These are phyloP conservation scores for Dactylis glomerata DNA, from an alignment of 176 grass and related monocot species.

Conservation along the genomic window DNA sequence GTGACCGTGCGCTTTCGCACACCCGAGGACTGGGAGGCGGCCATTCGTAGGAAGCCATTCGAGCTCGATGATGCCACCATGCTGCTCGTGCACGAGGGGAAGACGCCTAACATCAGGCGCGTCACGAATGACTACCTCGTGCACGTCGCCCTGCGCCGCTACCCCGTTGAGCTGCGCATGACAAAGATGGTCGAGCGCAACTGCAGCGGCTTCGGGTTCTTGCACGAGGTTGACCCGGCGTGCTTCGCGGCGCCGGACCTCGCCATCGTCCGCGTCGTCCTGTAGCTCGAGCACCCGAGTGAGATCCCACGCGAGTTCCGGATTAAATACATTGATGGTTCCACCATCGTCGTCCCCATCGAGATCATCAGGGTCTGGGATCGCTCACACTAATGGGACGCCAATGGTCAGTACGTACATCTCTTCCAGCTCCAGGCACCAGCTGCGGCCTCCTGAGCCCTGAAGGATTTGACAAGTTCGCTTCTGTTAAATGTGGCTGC, in stretches of 20 bases:
- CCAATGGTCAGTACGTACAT: too few species aligned
- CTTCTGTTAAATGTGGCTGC: too few species aligned
- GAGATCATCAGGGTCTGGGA: neutral
- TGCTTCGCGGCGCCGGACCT: too few species aligned
- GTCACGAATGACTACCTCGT: neutral
- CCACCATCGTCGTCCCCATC: neutral
- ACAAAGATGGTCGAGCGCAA: neutral
- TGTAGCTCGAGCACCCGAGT: neutral
- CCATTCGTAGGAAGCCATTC: too few species aligned
- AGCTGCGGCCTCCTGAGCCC: too few species aligned
- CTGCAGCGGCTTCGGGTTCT: neutral
- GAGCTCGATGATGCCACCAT: neutral
- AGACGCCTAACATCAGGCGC: neutral
- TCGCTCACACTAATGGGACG: too few species aligned
- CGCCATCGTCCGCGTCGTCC: too few species aligned
- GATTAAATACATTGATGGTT: neutral
- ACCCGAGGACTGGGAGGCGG: neutral
- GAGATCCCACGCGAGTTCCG: neutral
- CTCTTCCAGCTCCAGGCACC: too few species aligned
- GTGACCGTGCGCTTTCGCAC: neutral
- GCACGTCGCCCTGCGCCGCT: conserved; percentile 2
- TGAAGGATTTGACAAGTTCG: too few species aligned
- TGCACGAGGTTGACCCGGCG: neutral
- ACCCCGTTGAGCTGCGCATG: neutral
- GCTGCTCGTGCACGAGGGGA: neutral